Base-by-base conservation (phyloP, 192 early-diverging fungal genomes). In the Coemansia asiatica region DNA sequence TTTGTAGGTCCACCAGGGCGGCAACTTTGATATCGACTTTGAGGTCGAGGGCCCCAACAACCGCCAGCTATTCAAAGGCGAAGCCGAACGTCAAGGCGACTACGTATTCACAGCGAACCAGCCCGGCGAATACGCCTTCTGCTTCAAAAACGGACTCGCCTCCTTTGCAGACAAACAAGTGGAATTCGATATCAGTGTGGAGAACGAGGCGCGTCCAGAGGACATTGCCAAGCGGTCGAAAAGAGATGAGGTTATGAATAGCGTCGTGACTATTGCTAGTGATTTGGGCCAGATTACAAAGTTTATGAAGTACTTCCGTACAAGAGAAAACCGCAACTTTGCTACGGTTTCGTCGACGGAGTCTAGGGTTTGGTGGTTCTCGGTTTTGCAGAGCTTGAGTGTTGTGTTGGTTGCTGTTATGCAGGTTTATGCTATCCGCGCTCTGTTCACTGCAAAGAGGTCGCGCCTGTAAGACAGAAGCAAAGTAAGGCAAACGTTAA, bases 1-100 rank as follows among this genome's bases (percentile, higher is more conserved):
- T 15, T 1, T 40, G 55, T 76, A 96, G 94, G 95, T 95, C 44
- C 97, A 99, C 86, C 84, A 87, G 54, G 97, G 97, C 28, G 97
- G 97, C 65, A 86, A 90, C 29, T 99, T 98, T 77, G 97, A 99
- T 73, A 90, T 99, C 33, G 97, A 99, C 80, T 97, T 92, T 63
- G 87, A 88, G 31, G 92, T 97, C 28, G 86, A 76, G 35, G 92
- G 86, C 25, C 94, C 95, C 31, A 81, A 88, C 66, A 82, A 82
- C 48, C 85, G 84, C 36, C 64, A 85, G 58, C 67, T 97, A 28
- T 74, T 95, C 59, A 72, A 71, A 35, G 94, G 92, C 60, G 89
- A 91, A 61, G 89, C 91, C 48, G 94, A 97, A 74, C 90, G 92
- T 53, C 94, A 97, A 68, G 94, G 93, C 61, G 95, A 99, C 83